phyloP scores from a whole-genome alignment of 208 protist species.

The Crithidia expoeki region DNA sequence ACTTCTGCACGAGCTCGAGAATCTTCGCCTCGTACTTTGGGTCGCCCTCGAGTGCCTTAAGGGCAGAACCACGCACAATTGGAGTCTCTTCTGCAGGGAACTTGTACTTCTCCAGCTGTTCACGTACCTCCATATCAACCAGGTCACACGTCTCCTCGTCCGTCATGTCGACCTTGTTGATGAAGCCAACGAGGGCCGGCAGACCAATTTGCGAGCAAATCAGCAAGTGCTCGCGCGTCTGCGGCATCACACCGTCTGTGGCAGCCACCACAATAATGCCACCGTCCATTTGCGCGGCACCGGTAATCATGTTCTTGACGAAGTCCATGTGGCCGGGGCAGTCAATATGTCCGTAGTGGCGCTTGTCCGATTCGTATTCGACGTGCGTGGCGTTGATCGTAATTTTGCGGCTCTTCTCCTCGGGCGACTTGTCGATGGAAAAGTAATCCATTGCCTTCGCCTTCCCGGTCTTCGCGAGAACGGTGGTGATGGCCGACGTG shows the following conservation, averaged over 20 bases:
- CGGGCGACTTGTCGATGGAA: constrained; percentile 99
- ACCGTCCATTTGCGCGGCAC: constrained; percentile 97
- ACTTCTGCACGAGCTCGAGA: constrained; percentile 93
- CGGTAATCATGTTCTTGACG: constrained; percentile 99
- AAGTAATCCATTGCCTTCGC: constrained; percentile 94
- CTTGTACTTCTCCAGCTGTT: constrained; percentile 94
- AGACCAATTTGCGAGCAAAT: constrained; percentile 98
- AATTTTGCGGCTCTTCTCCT: constrained; percentile 99
- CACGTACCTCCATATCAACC: constrained; percentile 98
- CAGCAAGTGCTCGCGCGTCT: constrained; percentile 99
- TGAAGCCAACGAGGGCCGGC: constrained; percentile 96
- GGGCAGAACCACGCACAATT: constrained; percentile 94
- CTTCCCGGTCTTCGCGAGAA: constrained; percentile 87
- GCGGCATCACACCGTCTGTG: constrained; percentile 98
- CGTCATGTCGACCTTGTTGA: constrained; percentile 98
- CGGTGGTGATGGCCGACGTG: constrained; percentile 97
- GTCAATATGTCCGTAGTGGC: constrained; percentile 99
- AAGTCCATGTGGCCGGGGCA: constrained; percentile 99
- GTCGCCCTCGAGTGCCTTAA: constrained; percentile 96
- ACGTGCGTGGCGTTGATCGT: constrained; percentile 99
- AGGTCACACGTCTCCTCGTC: constrained; percentile 95
- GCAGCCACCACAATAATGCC: constrained; percentile 92
- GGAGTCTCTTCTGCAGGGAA: constrained; percentile 93
- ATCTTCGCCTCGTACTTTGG: constrained; percentile 93
- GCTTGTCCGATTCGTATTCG: constrained; percentile 99